A percentile compares a stretch with the other conserved stretches of the same genome.
These are phyloP conservation scores for Dipodascus geniculatus DNA, from an alignment of 805 yeast genomes.

Conservation along the genomic window DNA sequence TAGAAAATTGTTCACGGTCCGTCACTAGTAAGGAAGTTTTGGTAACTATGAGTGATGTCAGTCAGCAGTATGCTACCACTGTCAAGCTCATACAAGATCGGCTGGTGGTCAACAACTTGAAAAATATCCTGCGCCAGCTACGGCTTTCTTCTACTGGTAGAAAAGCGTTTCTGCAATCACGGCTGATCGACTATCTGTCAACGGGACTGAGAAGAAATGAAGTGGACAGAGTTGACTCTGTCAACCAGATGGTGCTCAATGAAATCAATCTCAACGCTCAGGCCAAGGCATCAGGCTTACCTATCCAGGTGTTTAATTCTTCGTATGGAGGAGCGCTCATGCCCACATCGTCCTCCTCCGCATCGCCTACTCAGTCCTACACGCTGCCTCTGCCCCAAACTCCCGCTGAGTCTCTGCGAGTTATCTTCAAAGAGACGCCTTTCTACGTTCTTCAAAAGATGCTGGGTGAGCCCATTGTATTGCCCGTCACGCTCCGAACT, in stretches of 20 bases:
- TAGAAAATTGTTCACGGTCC: too few species aligned
- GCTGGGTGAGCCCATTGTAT: constrained; percentile 14
- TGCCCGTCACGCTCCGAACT: constrained; percentile 4
- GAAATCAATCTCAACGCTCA: constrained; percentile 22
- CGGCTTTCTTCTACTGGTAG: constrained; percentile 43
- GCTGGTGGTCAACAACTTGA: constrained; percentile 23
- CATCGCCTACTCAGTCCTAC: background rate
- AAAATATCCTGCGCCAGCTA: constrained; percentile 22
- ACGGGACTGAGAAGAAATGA: constrained; percentile 32
- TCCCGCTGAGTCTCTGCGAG: background rate
- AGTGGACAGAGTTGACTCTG: constrained; percentile 33
- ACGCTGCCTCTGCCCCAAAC: background rate
- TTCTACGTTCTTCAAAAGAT: constrained; percentile 14
- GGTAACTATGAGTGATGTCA: background rate
- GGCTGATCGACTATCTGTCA: constrained; percentile 37
- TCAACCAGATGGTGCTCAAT: constrained; percentile 18
- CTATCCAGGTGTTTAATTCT: constrained; percentile 16
- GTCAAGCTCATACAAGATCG: constrained; percentile 4
- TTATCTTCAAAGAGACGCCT: constrained; percentile 18
- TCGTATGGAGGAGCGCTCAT: constrained; percentile 11
- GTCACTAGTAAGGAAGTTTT: background rate
- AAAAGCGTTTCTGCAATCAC: constrained; percentile 47
- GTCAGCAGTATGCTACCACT: constrained; percentile 1
- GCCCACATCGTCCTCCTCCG: background rate
- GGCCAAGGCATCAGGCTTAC: constrained; percentile 14